A percentile compares a stretch with the other conserved stretches of the same genome.
Conservation (phyloP, 1,284 basidiomycete genomes). For the Cutaneotrichosporon cutaneum region DNA sequence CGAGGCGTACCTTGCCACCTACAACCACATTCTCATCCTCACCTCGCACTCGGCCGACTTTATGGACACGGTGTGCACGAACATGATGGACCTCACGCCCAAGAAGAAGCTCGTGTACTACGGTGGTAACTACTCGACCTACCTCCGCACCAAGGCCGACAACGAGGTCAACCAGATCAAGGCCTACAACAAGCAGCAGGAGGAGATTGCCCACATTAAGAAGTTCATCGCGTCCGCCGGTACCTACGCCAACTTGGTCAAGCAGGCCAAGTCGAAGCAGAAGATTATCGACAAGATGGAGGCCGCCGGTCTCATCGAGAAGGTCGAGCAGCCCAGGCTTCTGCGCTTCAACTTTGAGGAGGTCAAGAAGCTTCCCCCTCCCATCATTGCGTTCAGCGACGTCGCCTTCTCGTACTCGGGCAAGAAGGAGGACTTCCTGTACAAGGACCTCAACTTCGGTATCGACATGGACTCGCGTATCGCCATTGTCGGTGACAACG, state of each 20-base stretch:
- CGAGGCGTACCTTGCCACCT: conserved; percentile 94
- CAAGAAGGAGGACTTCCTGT: conserved; percentile 81
- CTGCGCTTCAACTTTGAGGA: conserved; percentile 96
- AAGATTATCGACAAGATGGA: conserved; percentile 99
- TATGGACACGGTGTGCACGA: conserved; percentile 95
- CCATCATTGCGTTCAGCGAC: conserved; percentile 92
- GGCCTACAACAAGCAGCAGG: conserved; percentile 97
- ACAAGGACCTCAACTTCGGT: conserved; percentile 86
- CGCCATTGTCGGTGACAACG: conserved; percentile 97
- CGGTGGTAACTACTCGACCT: conserved; percentile 94
- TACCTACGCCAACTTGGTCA: conserved; percentile 98
- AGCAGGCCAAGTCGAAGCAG: conserved; percentile 98
- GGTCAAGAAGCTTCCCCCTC: conserved; percentile 87
- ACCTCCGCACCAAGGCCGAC: conserved; percentile 92
- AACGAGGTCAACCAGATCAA: conserved; percentile 99
- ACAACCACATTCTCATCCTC: conserved; percentile 83
- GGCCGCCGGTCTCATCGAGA: conserved; percentile 95
- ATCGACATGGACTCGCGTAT: conserved; percentile 69
- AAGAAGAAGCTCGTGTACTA: conserved; percentile 72
- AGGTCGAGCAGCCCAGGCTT: conserved; percentile 69
- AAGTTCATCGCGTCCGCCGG: conserved; percentile 96
- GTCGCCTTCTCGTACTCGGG: conserved; percentile 96
- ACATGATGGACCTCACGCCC: conserved; percentile 91
- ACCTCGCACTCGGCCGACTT: conserved; percentile 98
- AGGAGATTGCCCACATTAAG: conserved; percentile 97